Conservation (phyloP, 495 filamentous ascomycete species). For the Glarea lozoyensis region DNA sequence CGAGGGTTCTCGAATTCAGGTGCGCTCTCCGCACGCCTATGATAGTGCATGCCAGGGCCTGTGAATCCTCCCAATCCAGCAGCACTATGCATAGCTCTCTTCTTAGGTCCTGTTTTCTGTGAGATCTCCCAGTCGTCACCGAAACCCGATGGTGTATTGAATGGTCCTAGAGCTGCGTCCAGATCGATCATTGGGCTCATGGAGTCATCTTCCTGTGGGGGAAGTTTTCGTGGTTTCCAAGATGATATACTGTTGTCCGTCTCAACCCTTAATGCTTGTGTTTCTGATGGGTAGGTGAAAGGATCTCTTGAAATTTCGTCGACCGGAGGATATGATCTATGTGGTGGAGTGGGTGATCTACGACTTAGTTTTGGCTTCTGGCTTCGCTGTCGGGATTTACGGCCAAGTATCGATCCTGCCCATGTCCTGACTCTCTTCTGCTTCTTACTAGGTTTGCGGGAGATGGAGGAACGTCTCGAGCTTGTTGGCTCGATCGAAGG, state of each 20-base stretch:
- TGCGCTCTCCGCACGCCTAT: constrained; percentile 86
- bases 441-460: constrained; percentile 54
- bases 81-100: constrained; percentile 83
- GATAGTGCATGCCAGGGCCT: constrained; percentile 80
- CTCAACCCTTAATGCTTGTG: constrained; percentile 20
- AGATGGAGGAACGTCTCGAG: constrained; percentile 16
- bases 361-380: constrained; percentile 25
- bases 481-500: constrained; percentile 10
- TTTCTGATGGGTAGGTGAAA: constrained; percentile 23
- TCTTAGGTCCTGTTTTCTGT: constrained; percentile 48
- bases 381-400: constrained; percentile 47
- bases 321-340: constrained; percentile 14
- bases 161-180: constrained; percentile 90
- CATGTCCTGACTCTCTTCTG: constrained; percentile 74
- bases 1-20: constrained; percentile 68
- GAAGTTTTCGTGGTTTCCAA: constrained; percentile 35
- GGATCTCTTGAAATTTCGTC: constrained; percentile 6
- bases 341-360: constrained; percentile 31
- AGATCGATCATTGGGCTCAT: constrained; percentile 82
- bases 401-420: constrained; percentile 67
- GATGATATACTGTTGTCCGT: constrained; percentile 27
- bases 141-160: constrained; percentile 59
- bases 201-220: constrained; percentile 43
- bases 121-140: constrained; percentile 49
- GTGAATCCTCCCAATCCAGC: constrained; percentile 64